A percentile compares a stretch with the other conserved stretches of the same genome.
These are phyloP conservation scores for Pisolithus sp. DNA, from an alignment of 768 basidiomycete species.

Conservation along the genomic window DNA sequence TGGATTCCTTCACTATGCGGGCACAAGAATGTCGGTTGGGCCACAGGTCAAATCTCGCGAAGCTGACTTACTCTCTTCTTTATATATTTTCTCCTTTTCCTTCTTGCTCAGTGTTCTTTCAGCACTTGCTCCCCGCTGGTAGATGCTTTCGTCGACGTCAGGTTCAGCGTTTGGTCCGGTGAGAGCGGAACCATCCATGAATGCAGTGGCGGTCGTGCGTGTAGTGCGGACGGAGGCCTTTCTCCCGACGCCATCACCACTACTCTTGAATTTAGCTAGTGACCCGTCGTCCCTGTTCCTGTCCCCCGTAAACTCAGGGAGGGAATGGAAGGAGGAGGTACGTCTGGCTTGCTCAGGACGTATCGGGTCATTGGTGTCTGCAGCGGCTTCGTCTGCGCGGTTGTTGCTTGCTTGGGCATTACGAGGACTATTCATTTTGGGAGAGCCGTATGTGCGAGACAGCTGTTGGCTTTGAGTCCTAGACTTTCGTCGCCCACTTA, in stretches of 20 bases:
- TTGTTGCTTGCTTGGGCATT: background rate
- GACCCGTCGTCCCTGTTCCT: constrained; percentile 1
- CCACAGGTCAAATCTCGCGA: background rate
- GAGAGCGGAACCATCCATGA: constrained; percentile 50
- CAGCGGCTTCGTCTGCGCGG: background rate
- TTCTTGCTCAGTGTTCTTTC: constrained; percentile 43
- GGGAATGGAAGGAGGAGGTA: constrained; percentile 19
- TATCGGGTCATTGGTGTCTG: background rate
- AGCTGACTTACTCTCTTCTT: constrained; percentile 41
- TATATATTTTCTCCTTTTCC: constrained; percentile 46
- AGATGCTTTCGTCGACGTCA: constrained; percentile 34
- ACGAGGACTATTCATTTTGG: background rate
- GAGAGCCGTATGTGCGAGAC: background rate
- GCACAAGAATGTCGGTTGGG: background rate
- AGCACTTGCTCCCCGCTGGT: constrained; percentile 39
- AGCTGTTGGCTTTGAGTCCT: background rate
- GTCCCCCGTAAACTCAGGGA: constrained; percentile 11
- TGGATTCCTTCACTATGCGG: constrained; percentile 48
- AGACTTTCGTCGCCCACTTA: constrained; percentile 1
- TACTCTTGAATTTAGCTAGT: background rate
- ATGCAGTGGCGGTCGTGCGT: constrained; percentile 26
- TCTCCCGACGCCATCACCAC: constrained; percentile 5
- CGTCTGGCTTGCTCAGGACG: background rate
- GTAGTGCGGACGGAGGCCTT: constrained; percentile 19
- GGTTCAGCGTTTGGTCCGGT: constrained; percentile 42